Conservation (phyloP, 2,329 filamentous ascomycete species). For the Talaromyces sp. region DNA sequence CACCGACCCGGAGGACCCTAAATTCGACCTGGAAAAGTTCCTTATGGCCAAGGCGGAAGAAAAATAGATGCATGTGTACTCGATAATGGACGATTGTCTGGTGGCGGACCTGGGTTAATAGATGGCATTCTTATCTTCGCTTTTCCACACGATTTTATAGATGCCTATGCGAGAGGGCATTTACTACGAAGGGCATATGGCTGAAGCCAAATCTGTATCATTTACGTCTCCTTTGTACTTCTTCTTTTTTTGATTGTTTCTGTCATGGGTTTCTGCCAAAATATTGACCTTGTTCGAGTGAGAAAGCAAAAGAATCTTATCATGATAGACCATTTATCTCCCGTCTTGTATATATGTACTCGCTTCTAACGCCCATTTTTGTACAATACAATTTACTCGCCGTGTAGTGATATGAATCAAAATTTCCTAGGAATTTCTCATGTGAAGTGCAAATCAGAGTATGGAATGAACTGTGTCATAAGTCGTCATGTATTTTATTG, state of each 20-base stretch:
- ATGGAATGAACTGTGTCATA: not conserved
- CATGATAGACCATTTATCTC: constrained; percentile 33
- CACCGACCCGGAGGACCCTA: constrained; percentile 75
- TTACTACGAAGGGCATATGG: constrained; percentile 26
- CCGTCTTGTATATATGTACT: constrained; percentile 43
- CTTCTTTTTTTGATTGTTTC: constrained; percentile 33
- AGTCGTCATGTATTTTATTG: not conserved
- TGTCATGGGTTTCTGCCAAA: constrained; percentile 26
- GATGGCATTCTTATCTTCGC: constrained; percentile 18
- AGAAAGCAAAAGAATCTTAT: constrained; percentile 38
- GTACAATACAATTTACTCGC: constrained; percentile 37
- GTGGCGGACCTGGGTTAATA: constrained; percentile 31
- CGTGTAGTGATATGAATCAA: too few species aligned
- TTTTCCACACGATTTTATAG: constrained; percentile 11
- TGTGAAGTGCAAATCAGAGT: not conserved
- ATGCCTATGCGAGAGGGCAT: constrained; percentile 14
- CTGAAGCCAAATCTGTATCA: constrained; percentile 40
- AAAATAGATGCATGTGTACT: constrained; percentile 26
- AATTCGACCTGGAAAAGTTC: constrained; percentile 89
- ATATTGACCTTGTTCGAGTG: constrained; percentile 28
- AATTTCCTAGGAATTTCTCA: not conserved
- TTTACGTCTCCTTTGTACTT: constrained; percentile 32
- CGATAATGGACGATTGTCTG: constrained; percentile 9
- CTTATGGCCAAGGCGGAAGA: constrained; percentile 60
- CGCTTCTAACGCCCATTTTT: constrained; percentile 31